Conservation (phyloP, 73 alveolate species). For the Diophrys sp. region DNA sequence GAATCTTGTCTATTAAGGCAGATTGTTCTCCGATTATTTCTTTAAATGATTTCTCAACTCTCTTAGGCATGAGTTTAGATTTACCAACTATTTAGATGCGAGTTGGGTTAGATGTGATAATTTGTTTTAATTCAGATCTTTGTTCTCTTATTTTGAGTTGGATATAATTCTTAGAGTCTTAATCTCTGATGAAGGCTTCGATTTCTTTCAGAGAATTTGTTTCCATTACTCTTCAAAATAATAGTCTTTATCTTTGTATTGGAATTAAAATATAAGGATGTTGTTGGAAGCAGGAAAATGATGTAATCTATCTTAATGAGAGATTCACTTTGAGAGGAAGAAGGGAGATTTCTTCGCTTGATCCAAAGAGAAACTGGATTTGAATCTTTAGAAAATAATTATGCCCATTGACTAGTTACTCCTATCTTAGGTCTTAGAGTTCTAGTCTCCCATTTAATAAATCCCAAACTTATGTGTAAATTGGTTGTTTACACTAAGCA, state of each 20-base stretch:
- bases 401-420: too few relatives aligned
- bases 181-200: conserved; percentile 69
- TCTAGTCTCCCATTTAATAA: too few relatives aligned
- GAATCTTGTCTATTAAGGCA: conserved; percentile 28
- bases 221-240: conserved; percentile 65
- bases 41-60: conserved; percentile 64
- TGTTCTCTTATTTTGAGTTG: conserved; percentile 64
- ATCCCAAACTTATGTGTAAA: too few relatives aligned
- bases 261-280: conserved; percentile 65
- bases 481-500: too few relatives aligned
- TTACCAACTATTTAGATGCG: conserved; percentile 72
- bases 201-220: conserved; percentile 31
- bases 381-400: too few relatives aligned
- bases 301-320: conserved; percentile 22
- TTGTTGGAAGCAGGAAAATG: conserved; percentile 5
- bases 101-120: conserved; percentile 43
- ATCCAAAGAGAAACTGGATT: conserved; percentile 54
- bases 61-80: conserved; percentile 67
- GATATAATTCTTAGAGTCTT: conserved; percentile 63
- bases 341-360: conserved; percentile 57
- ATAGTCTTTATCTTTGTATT: conserved; percentile 61
- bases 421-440: too few relatives aligned
- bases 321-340: conserved; percentile 6
- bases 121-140: conserved; percentile 33
- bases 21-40: conserved; percentile 30